Evolutionary conservation across 345 rosid genomes (phyloP).

Genomic region (Syzygium aqueum): DNA sequence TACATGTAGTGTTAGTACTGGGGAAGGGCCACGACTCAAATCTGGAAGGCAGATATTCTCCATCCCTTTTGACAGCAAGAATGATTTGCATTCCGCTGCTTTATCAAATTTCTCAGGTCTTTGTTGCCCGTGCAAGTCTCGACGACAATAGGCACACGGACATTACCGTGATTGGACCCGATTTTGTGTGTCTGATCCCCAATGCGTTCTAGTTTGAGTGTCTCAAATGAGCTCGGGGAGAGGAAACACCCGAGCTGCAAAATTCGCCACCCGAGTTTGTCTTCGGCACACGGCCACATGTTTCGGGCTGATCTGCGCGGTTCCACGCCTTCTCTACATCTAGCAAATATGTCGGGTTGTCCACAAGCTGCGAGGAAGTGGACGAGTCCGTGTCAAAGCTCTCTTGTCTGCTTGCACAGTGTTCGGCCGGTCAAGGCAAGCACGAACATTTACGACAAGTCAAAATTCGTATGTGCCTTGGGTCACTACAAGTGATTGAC

Average conservation of each 20-base stretch:
- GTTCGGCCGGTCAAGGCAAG: conserved; percentile 1
- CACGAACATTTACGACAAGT: neutral
- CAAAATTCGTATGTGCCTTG: neutral
- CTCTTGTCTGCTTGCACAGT: conserved; percentile 3
- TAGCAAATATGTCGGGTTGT: conserved; percentile 2
- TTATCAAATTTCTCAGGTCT: neutral
- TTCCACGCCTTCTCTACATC: neutral
- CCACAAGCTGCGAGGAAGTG: conserved; percentile 1
- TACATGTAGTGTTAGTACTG: neutral
- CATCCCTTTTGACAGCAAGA: neutral
- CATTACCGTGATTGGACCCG: no score
- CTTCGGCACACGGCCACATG: neutral
- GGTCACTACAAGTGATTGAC: no score
- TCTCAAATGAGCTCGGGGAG: conserved; percentile 5
- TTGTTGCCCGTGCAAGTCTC: no score
- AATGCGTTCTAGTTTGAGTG: neutral
- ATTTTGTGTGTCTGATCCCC: no score
- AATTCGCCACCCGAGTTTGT: conserved; percentile 1
- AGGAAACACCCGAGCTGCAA: conserved; percentile 8
- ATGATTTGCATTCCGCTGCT: neutral
- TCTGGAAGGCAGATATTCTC: no score
- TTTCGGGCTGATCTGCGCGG: neutral
- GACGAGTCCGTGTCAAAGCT: neutral
- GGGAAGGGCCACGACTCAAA: no score
- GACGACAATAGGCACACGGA: no score